phyloP scores from a whole-genome alignment of 768 basidiomycete genomes.

The Austroboletus festivus region DNA sequence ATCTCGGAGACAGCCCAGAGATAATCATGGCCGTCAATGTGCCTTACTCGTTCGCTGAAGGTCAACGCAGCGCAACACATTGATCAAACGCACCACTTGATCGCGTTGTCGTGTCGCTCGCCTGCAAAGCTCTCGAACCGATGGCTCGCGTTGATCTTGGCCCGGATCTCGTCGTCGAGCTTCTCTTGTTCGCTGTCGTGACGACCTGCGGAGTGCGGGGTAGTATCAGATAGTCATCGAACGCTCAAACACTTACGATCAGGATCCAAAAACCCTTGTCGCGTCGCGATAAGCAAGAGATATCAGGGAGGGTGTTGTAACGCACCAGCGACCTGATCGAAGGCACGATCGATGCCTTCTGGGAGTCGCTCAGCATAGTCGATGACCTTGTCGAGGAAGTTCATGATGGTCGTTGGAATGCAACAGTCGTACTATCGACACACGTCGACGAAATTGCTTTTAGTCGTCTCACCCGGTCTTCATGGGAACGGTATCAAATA shows the following conservation, averaged over 20 bases:
- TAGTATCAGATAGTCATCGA: not conserved
- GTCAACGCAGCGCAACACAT: too few species aligned
- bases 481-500: too few species aligned
- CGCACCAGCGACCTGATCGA: conserved; percentile 36
- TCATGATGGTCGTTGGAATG: conserved; percentile 29
- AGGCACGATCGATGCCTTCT: conserved; percentile 37
- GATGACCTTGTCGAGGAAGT: conserved; percentile 38
- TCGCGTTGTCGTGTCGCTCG: conserved; percentile 62
- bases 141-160: conserved; percentile 73
- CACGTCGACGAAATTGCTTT: too few species aligned
- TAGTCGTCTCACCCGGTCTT: too few species aligned
- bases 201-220: conserved; percentile 38
- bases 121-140: conserved; percentile 84
- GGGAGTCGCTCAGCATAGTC: conserved; percentile 36
- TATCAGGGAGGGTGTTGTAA: not conserved
- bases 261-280: conserved; percentile 33
- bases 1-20: conserved; percentile 93
- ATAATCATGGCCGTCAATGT: conserved; percentile 95
- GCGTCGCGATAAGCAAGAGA: not conserved
- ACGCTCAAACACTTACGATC: conserved; percentile 29
- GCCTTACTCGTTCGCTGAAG: conserved; percentile 50
- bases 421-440: not conserved
- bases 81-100: conserved; percentile 67
- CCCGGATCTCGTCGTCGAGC: conserved; percentile 64
- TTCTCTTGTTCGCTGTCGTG: conserved; percentile 79